Percentiles rank a stretch among this genome's conserved stretches.
Conservation (phyloP, 2,329 filamentous ascomycete species). For the Fusarium falciforme region DNA sequence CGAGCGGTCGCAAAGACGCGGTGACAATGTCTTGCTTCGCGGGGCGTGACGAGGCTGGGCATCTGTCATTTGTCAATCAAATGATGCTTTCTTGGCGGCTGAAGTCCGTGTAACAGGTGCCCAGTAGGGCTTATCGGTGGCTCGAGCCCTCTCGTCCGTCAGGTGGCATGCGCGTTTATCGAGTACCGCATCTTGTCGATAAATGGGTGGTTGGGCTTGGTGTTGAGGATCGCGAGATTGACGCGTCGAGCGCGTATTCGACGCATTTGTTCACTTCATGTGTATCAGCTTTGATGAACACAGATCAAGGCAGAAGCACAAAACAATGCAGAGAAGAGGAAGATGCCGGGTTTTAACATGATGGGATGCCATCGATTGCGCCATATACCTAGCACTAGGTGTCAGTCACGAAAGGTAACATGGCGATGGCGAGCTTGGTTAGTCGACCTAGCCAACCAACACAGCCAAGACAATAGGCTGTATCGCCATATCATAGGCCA, state of each 20-base stretch:
- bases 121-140: background rate
- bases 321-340: background rate
- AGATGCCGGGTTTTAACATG: background rate
- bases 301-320: background rate
- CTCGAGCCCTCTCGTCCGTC: background rate
- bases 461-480: background rate
- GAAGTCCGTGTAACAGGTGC: background rate
- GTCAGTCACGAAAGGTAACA: background rate
- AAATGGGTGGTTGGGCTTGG: background rate
- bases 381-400: background rate
- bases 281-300: background rate
- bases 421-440: background rate
- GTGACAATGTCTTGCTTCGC: background rate
- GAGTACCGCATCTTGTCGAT: background rate
- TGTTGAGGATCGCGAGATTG: background rate
- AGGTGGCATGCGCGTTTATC: background rate
- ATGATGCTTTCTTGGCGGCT: background rate
- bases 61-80: background rate
- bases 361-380: background rate
- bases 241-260: background rate
- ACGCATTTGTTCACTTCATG: background rate
- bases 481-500: background rate
- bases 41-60: background rate
- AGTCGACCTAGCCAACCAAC: background rate
- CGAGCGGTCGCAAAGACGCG: background rate